phyloP scores from a whole-genome alignment of 495 filamentous ascomycete genomes.

The Penicillium alfredii region DNA sequence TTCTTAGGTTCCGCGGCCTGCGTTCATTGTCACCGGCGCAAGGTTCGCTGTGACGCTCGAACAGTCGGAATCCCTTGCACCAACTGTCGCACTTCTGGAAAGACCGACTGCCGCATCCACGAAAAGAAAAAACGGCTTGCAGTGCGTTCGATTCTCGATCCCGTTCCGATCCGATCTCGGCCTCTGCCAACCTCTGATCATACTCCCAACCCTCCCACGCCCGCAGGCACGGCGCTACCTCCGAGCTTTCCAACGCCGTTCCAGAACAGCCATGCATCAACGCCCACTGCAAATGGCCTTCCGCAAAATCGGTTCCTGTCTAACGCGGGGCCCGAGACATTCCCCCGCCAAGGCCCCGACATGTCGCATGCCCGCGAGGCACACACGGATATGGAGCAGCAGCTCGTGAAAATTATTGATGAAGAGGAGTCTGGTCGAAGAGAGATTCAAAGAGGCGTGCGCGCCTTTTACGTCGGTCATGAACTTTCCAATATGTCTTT shows the following conservation, averaged over 20 bases:
- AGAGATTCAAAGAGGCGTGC: constrained; percentile 42
- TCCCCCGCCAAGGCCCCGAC: constrained; percentile 25
- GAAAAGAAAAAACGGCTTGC: constrained; percentile 45
- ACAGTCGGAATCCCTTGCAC: constrained; percentile 41
- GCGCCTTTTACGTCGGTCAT: constrained; percentile 46
- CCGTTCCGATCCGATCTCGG: constrained; percentile 45
- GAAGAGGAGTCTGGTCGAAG: constrained; percentile 37
- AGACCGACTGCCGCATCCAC: constrained; percentile 43
- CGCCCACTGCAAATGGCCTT: constrained; percentile 13
- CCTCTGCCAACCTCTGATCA: constrained; percentile 28
- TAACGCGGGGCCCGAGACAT: constrained; percentile 20
- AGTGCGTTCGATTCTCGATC: constrained; percentile 42
- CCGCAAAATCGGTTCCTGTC: constrained; percentile 20
- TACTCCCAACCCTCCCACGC: constrained; percentile 18
- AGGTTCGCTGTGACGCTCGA: constrained; percentile 45
- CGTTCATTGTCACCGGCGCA: constrained; percentile 45
- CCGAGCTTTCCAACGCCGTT: constrained; percentile 31
- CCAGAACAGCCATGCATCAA: constrained; percentile 16
- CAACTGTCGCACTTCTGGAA: constrained; percentile 42
- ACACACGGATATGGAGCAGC: constrained; percentile 37
- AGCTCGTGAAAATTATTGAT: constrained; percentile 42
- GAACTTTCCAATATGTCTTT: constrained; percentile 49
- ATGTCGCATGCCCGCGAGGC: constrained; percentile 30
- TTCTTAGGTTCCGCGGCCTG: constrained; percentile 39
- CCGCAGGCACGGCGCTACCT: constrained; percentile 17